These are phyloP conservation scores for Pseudogymnoascus sp. DNA, from an alignment of 2,329 filamentous ascomycete species.

Conservation along the genomic window DNA sequence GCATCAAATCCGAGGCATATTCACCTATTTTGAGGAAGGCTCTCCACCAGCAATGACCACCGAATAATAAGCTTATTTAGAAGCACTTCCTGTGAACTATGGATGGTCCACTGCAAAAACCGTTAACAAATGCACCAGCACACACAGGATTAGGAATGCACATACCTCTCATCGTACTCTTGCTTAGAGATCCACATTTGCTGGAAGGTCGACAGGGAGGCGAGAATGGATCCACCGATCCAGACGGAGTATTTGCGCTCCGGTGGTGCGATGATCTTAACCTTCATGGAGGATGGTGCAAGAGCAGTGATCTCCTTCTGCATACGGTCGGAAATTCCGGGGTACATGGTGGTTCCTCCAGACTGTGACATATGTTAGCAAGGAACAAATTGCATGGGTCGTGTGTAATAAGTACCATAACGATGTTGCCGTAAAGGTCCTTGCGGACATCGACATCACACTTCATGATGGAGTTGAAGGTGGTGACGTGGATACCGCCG, in stretches of 20 bases:
- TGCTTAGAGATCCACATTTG: slow-evolving; percentile 99
- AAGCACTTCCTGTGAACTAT: slow-evolving; percentile 99
- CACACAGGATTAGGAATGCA: not conserved
- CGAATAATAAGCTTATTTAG: slow-evolving; percentile 60
- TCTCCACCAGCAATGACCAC: slow-evolving; percentile 11
- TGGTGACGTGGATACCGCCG: slow-evolving; percentile 98
- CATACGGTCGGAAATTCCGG: slow-evolving; percentile 99
- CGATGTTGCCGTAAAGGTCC: slow-evolving; percentile 99
- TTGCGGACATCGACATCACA: slow-evolving; percentile 99
- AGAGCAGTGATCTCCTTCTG: slow-evolving; percentile 99
- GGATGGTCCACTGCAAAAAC: slow-evolving; percentile 99
- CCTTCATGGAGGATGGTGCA: slow-evolving; percentile 99
- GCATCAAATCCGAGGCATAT: slow-evolving; percentile 29
- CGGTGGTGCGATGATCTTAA: slow-evolving; percentile 99
- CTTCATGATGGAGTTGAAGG: slow-evolving; percentile 99
- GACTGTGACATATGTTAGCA: slow-evolving; percentile 51
- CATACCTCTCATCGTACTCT: slow-evolving; percentile 59
- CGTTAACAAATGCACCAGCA: not conserved
- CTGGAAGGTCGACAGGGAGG: slow-evolving; percentile 99
- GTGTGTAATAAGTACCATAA: slow-evolving; percentile 71
- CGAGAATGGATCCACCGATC: slow-evolving; percentile 99
- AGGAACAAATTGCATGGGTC: not conserved
- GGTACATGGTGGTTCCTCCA: slow-evolving; percentile 99
- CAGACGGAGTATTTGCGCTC: slow-evolving; percentile 99
- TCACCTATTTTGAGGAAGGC: slow-evolving; percentile 23